Evolutionary conservation across 2,329 filamentous ascomycete species (phyloP), one percentile per base, ranked within the genome.

Genomic region (Geoglossum cookeanum): DNA sequence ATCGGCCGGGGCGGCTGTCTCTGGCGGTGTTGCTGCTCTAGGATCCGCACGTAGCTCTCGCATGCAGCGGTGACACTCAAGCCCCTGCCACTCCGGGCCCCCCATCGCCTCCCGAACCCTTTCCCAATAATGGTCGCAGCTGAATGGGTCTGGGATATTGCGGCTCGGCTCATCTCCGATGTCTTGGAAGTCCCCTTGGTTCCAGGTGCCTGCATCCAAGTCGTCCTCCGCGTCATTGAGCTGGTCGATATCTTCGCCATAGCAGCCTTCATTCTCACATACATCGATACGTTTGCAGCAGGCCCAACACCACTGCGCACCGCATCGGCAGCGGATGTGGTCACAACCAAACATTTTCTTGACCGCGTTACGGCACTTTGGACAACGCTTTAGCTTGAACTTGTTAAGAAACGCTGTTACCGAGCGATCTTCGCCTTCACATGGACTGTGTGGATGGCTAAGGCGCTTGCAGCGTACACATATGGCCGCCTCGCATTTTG

Each of bases 341-440:
- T 64, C 63, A 61, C 75, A 78, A 5, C 75, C 75, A 58, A 62
- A 72, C 70, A 76, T 74, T 56, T 69, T 69, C 60, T 69, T 68
- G 15, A 77, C 64, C 7, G 71, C 75, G n/a, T 71, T 66, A 1
- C 68, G 66, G 59, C 75, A 78, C 57, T 71, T 71, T 0, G 75
- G 75, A 57, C 75, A 78, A 7, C 68, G 66, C 62, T 75, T 77
- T 63, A 75, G 73, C 3, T 72, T 70, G 66, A 70, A 75, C 47
- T 64, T 65, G 53, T 67, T 65, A 1, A 78, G 64, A 37, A 73
- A 62, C 4, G 55, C 57, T 32, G 66, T 65, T 2, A 68, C 30
- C 51, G 66, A 65, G 4, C 65, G 61, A 17, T 73, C 68, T 27
- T 69, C 58, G 35, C 70, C 68, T 3, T 67, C 64, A 60, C 72